Conservation (phyloP, 2,329 filamentous ascomycete species). For the Aspergillus alliaceus region DNA sequence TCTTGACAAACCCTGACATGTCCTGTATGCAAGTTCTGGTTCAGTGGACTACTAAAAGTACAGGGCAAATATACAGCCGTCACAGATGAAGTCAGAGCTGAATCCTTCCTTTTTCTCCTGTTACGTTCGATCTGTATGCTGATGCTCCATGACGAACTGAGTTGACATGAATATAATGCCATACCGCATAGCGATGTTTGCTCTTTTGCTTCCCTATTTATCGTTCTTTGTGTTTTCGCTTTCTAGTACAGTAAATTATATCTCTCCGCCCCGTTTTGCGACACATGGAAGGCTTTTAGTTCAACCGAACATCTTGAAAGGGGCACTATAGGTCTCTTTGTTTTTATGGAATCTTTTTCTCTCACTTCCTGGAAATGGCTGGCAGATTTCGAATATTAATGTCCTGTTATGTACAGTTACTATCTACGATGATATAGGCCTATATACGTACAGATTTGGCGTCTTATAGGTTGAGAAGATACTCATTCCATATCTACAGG, state of each 20-base stretch:
- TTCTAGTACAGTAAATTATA: not conserved
- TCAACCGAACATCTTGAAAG: not conserved
- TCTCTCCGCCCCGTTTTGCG: not conserved
- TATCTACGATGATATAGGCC: constrained; percentile 5
- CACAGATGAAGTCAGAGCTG: not conserved
- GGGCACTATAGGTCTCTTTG: not conserved
- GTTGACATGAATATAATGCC: not conserved
- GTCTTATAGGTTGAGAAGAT: not conserved
- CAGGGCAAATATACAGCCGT: not conserved
- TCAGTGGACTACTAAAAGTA: not conserved
- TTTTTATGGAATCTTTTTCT: constrained; percentile 3
- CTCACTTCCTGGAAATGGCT: not conserved
- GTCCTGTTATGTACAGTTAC: constrained; percentile 12
- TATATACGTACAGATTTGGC: constrained; percentile 8
- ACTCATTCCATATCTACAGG: not conserved
- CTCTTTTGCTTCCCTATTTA: not conserved
- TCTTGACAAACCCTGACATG: not conserved
- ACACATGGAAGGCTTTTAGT: not conserved
- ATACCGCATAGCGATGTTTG: not conserved
- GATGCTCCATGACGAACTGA: not conserved
- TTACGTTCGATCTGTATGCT: not conserved
- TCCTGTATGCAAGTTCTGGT: not conserved
- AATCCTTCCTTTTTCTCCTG: not conserved
- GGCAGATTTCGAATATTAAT: constrained; percentile 11
- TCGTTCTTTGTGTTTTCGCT: not conserved